These are phyloP conservation scores for Candida michaelii DNA, from an alignment of 805 yeast species.

Conservation along the genomic window DNA sequence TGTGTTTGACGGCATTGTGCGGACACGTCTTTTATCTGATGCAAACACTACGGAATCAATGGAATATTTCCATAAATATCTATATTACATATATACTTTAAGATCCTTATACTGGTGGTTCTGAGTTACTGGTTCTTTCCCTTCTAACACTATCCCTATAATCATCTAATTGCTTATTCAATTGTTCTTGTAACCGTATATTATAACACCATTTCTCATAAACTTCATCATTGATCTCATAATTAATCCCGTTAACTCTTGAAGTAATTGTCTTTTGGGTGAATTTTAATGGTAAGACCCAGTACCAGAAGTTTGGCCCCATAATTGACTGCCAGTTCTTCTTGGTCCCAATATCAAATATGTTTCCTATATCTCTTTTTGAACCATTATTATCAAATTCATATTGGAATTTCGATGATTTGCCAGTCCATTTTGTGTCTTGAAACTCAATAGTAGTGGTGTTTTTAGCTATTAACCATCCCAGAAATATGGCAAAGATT, in stretches of 20 bases:
- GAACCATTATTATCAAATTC: constrained; percentile 40
- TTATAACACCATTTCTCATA: constrained; percentile 41
- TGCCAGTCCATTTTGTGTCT: constrained; percentile 48
- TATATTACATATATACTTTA: too few relatives aligned
- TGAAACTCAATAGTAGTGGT: constrained; percentile 80
- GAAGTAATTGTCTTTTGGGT: constrained; percentile 20
- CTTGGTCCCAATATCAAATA: constrained; percentile 69
- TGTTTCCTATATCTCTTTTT: constrained; percentile 54
- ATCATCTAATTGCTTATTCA: constrained; percentile 41
- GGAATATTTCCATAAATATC: too few relatives aligned
- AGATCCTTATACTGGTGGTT: too few relatives aligned
- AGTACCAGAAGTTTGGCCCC: constrained; percentile 66
- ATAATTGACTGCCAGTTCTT: constrained; percentile 68
- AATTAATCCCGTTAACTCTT: constrained; percentile 50
- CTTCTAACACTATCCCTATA: constrained; percentile 19
- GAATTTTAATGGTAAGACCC: constrained; percentile 63
- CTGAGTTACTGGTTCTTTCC: constrained; percentile 7
- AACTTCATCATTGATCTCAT: constrained; percentile 44
- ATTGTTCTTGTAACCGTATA: constrained; percentile 44
- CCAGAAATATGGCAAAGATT: constrained; percentile 53
- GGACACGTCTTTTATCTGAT: too few relatives aligned
- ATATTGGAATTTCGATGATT: constrained; percentile 27
- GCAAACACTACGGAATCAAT: too few relatives aligned
- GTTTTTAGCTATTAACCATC: constrained; percentile 61
- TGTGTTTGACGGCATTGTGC: too few relatives aligned